Evolutionary conservation across 169 alveolate species (phyloP), one percentile per base, ranked within the genome.

Genomic region (Babesia ovata): DNA sequence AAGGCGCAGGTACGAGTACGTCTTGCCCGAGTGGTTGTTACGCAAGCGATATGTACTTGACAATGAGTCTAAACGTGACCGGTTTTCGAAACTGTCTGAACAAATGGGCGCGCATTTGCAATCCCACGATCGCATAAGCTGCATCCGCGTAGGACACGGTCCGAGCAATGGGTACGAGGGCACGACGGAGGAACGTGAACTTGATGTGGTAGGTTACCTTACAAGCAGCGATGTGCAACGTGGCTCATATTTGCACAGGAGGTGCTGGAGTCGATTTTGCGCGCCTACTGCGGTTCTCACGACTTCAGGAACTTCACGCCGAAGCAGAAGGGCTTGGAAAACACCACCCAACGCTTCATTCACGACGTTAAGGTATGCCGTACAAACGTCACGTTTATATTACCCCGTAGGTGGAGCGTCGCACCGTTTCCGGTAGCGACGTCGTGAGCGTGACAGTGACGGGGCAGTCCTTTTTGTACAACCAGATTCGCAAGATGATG

Each of bases 401-500:
- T 17, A 10, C 10, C 21, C 10, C 21, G 26, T n/a, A 59, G 70
- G 72, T 71, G 61, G 70, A 58, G 45, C 19, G 24, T 9, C 63
- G 60, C 36, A 4, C 44, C 17, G 13, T 33, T 9, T 28, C 33
- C 46, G 84, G 56, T 9, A 50, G 57, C 29, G 66, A 79, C 26
- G 75, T 85, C 39, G 81, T 92, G 36, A 83, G 85, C n/a, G 75
- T 92, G 29, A 53, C 67, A 45, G 91, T 92, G 9, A 73, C 71
- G 33, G 95, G 95, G 7, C 95, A 92, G 70, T 92, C 95, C 52
- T 92, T 92, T 57, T 63, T 92, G 58, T 84, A 86, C 79, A 91
- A 92, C 72, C 95, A 92, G 76, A 92, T 92, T 24, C 83, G 95
- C 73, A 92, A 92, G 71, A 92, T 92, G 95, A 58, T 92, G 8